phyloP scores from a whole-genome alignment of 352 stramenopile species.

The Nothophytophthora sp. region DNA sequence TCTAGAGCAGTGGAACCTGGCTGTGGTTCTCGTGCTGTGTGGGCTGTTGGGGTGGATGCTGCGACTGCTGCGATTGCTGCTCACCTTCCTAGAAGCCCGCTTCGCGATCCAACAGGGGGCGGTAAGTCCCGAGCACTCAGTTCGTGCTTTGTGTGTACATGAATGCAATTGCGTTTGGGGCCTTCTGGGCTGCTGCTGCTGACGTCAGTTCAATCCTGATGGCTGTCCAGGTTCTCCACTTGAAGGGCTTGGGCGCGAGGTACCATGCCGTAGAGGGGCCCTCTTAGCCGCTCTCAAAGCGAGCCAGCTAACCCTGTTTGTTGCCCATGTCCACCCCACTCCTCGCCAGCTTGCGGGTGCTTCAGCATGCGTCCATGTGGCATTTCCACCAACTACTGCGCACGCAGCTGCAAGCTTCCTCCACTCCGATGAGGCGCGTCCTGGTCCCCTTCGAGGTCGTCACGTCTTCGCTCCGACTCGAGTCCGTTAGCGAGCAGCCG shows the following conservation, averaged over 20 bases:
- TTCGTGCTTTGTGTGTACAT: background rate
- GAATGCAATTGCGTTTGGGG: background rate
- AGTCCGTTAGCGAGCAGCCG: background rate
- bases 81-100: slow-evolving; percentile 41
- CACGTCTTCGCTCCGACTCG: slow-evolving; percentile 29
- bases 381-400: slow-evolving; percentile 66
- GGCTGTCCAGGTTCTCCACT: slow-evolving; percentile 18
- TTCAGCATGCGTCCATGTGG: slow-evolving; percentile 59
- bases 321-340: background rate
- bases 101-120: slow-evolving; percentile 39
- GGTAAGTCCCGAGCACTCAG: slow-evolving; percentile 21
- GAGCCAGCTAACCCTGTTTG: background rate
- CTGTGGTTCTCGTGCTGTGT: slow-evolving; percentile 42
- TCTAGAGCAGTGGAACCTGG: slow-evolving; percentile 67
- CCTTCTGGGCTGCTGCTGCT: background rate
- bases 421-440: slow-evolving; percentile 43
- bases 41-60: slow-evolving; percentile 43
- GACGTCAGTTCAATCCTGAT: background rate
- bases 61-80: slow-evolving; percentile 38
- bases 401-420: slow-evolving; percentile 34
- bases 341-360: slow-evolving; percentile 41
- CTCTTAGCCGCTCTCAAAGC: background rate
- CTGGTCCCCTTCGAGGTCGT: slow-evolving; percentile 47
- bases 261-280: slow-evolving; percentile 5
- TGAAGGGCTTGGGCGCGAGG: slow-evolving; percentile 33